A percentile compares a stretch with the other conserved stretches of the same genome.
Evolutionary conservation across 164 flowering plant species (phyloP).

Genomic region (Chimonanthus salicifolius): DNA sequence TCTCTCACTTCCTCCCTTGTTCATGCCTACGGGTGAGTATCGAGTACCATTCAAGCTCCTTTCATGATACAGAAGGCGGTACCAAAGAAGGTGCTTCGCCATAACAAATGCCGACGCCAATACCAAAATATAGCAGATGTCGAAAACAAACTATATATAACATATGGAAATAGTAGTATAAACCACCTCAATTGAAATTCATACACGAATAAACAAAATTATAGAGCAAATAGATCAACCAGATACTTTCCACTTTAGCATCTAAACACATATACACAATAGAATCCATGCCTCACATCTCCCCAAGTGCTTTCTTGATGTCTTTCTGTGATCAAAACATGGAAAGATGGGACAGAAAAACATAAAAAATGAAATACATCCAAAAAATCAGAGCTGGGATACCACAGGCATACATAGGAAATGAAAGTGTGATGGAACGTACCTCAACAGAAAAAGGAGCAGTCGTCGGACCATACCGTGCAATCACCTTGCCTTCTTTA

Average conservation of each 20-base stretch:
- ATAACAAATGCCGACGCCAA: neutral
- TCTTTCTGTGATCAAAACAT: conserved; percentile 15
- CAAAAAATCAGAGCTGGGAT: too few species aligned
- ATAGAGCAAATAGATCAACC: neutral
- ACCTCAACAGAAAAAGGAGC: conserved; percentile 65
- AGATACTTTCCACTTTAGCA: neutral
- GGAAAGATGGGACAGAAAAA: neutral
- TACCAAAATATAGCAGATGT: neutral
- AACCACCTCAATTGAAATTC: neutral
- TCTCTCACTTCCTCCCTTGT: too few species aligned
- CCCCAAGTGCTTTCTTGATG: conserved; percentile 21
- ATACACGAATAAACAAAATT: neutral
- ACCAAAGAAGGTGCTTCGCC: too few species aligned
- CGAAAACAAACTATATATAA: neutral
- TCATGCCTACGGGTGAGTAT: too few species aligned
- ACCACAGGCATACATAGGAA: neutral
- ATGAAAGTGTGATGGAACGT: neutral
- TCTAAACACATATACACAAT: neutral
- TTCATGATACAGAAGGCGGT: too few species aligned
- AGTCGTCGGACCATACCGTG: conserved; percentile 52
- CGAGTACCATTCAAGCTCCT: too few species aligned
- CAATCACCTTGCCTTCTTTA: conserved; percentile 55
- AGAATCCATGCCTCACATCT: conserved; percentile 1
- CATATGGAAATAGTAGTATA: neutral
- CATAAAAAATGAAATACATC: neutral